Evolutionary conservation across 306 rosid species (phyloP).

Genomic region (Comarum palustre): DNA sequence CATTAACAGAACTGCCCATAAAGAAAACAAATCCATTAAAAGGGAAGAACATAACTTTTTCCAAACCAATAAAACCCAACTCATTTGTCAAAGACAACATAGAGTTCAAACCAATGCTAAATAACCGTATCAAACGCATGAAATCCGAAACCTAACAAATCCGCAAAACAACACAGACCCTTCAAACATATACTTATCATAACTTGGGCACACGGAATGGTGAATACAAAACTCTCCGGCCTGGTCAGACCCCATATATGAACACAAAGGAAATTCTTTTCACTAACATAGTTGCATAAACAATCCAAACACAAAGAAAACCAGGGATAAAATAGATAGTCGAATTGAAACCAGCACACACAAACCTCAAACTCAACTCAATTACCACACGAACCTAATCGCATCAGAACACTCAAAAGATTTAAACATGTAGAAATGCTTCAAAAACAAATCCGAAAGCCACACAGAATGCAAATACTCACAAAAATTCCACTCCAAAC

Average conservation of each 20-base stretch:
- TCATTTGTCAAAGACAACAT: background rate
- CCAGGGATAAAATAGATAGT: background rate
- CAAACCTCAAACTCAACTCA: background rate
- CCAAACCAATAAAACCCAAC: background rate
- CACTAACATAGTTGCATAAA: too few species aligned
- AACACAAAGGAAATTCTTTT: background rate
- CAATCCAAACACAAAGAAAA: background rate
- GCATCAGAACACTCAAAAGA: background rate
- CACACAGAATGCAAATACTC: background rate
- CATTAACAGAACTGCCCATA: background rate
- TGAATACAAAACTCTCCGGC: background rate
- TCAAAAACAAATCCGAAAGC: background rate
- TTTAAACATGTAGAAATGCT: background rate
- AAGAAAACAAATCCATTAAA: background rate
- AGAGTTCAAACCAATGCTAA: background rate
- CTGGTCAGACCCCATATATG: background rate
- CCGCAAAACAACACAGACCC: background rate
- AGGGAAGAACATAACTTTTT: background rate
- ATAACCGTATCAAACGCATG: background rate
- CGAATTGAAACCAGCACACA: background rate
- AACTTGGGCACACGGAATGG: background rate
- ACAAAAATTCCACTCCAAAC: background rate
- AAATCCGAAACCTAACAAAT: background rate
- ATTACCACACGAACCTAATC: background rate
- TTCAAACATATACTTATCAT: background rate